Evolutionary conservation across 139 green algal genomes (phyloP).

Genomic region (Micromonas pusilla): DNA sequence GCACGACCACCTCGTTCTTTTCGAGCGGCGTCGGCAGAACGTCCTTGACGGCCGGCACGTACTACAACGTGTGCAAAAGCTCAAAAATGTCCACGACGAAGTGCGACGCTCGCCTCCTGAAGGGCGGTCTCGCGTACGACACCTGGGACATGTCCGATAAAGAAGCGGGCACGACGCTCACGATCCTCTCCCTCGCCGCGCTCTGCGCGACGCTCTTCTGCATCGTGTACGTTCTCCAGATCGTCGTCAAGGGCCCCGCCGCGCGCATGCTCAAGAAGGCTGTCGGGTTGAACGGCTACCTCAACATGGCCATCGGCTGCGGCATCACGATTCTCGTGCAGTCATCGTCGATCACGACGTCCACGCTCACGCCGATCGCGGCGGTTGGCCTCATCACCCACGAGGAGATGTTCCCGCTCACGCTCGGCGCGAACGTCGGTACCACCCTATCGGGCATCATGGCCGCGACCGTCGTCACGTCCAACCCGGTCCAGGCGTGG

Average conservation of each 20-base stretch:
- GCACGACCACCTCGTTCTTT: neutral
- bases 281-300: slow-evolving; percentile 15
- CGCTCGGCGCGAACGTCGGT: slow-evolving; percentile 25
- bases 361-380: neutral
- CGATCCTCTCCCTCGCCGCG: neutral
- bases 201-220: slow-evolving; percentile 8
- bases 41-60: neutral
- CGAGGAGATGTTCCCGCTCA: slow-evolving; percentile 27
- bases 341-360: slow-evolving; percentile 14
- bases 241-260: slow-evolving; percentile 7
- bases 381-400: slow-evolving; percentile 17
- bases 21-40: neutral
- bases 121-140: slow-evolving; percentile 2
- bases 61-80: neutral
- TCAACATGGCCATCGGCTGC: neutral
- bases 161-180: neutral
- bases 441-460: slow-evolving; percentile 27
- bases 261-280: neutral
- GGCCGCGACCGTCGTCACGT: slow-evolving; percentile 21
- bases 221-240: slow-evolving; percentile 10
- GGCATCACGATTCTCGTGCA: slow-evolving; percentile 15
- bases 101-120: slow-evolving; percentile 1
- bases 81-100: neutral
- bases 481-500: slow-evolving; percentile 18
- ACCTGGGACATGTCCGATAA: neutral